These are phyloP conservation scores for Tritrichomonas foetus DNA, from an alignment of 208 protist genomes.

Conservation along the genomic window DNA sequence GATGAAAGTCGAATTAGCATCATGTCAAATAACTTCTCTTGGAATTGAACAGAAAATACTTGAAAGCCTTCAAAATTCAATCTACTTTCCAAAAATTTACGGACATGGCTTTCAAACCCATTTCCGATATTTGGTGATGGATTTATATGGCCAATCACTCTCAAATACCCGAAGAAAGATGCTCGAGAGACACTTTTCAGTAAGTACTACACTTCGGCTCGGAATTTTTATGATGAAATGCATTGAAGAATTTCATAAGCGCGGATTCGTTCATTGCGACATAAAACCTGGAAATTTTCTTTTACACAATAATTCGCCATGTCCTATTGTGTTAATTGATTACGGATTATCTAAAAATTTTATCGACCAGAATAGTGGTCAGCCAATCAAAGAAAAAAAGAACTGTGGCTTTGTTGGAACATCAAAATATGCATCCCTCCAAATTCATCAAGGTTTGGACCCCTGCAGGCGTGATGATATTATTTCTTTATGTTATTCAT, in stretches of 20 bases:
- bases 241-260: conserved; percentile 36
- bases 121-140: background rate
- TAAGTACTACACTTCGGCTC: background rate
- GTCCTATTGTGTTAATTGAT: background rate
- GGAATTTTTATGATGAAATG: background rate
- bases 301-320: background rate
- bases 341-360: background rate
- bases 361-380: background rate
- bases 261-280: background rate
- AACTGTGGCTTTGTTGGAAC: background rate
- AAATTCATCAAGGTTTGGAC: background rate
- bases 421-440: background rate
- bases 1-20: conserved; percentile 7
- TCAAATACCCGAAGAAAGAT: background rate
- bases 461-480: background rate
- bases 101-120: background rate
- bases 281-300: conserved; percentile 21
- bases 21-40: background rate
- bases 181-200: background rate
- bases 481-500: background rate
- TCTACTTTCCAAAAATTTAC: background rate
- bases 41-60: background rate
- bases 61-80: background rate
- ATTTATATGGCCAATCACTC: background rate
- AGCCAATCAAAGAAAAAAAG: background rate